Evolutionary conservation across 345 rosid genomes (phyloP).

Genomic region (Raphanus sativus): DNA sequence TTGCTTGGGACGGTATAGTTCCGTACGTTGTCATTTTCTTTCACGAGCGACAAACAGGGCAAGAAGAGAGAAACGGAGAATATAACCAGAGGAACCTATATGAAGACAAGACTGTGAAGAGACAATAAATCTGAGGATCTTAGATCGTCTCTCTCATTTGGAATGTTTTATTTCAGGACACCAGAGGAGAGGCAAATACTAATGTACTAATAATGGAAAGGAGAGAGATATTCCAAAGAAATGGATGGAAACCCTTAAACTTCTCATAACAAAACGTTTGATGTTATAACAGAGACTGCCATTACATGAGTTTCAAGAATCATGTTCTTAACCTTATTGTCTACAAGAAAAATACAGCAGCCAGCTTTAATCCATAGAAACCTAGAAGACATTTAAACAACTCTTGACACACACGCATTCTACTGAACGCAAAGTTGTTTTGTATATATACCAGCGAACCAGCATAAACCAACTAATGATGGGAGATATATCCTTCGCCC

Average conservation of each 20-base stretch:
- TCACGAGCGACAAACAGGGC: not conserved
- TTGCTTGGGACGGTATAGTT: slow-evolving; percentile 45
- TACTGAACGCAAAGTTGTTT: not conserved
- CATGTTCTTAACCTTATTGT: slow-evolving; percentile 12
- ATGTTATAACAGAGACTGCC: slow-evolving; percentile 7
- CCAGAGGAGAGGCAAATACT: slow-evolving; percentile 19
- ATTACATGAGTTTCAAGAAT: slow-evolving; percentile 2
- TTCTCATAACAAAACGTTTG: slow-evolving; percentile 3
- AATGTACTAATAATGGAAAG: slow-evolving; percentile 28
- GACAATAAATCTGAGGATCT: slow-evolving; percentile 20
- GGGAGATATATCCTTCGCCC: too few species aligned
- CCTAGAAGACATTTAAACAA: not conserved
- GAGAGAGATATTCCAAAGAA: slow-evolving; percentile 7
- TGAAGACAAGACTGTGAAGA: slow-evolving; percentile 6
- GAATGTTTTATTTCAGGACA: slow-evolving; percentile 14
- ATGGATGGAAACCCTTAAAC: slow-evolving; percentile 28
- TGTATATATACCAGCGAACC: slow-evolving; percentile 16
- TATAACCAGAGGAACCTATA: slow-evolving; percentile 1
- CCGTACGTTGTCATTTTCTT: slow-evolving; percentile 52
- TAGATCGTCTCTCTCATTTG: slow-evolving; percentile 4
- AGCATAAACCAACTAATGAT: not conserved
- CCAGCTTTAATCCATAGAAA: not conserved
- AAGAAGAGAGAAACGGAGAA: slow-evolving; percentile 8
- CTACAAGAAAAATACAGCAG: not conserved
- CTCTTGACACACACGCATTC: not conserved